phyloP scores from a whole-genome alignment of 345 rosid genomes.

The Microthlaspi erraticum region DNA sequence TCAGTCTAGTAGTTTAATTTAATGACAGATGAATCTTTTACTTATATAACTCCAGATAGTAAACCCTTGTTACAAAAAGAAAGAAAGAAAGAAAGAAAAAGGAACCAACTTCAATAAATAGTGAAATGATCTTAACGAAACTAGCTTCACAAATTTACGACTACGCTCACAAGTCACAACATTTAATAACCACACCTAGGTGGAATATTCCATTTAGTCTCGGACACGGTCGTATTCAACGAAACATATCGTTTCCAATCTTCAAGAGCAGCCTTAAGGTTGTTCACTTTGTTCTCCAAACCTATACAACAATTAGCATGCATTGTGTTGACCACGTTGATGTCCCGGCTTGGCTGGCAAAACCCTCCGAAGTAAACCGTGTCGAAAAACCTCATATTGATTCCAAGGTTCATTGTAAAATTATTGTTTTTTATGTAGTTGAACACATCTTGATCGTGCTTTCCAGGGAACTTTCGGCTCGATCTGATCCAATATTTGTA shows the following conservation, averaged over 20 bases:
- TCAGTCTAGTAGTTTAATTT: not conserved
- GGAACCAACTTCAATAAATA: not conserved
- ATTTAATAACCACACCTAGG: slow-evolving; percentile 40
- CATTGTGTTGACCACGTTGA: slow-evolving; percentile 72
- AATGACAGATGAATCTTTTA: not conserved
- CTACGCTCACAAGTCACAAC: not conserved
- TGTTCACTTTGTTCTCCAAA: slow-evolving; percentile 57
- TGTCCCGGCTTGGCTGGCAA: slow-evolving; percentile 62
- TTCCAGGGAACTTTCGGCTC: slow-evolving; percentile 49
- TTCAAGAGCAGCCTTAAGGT: slow-evolving; percentile 58
- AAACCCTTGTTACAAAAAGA: too few species aligned
- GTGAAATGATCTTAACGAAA: not conserved
- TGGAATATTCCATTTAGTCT: slow-evolving; percentile 46
- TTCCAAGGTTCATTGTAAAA: slow-evolving; percentile 42
- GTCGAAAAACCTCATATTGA: slow-evolving; percentile 64
- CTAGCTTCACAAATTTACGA: slow-evolving; percentile 20
- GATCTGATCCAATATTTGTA: slow-evolving; percentile 69
- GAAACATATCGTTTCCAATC: slow-evolving; percentile 64
- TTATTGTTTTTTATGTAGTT: slow-evolving; percentile 59
- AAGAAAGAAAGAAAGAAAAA: not conserved
- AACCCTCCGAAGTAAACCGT: slow-evolving; percentile 77
- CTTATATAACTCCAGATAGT: too few species aligned
- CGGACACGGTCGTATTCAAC: slow-evolving; percentile 33
- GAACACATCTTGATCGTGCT: slow-evolving; percentile 85
- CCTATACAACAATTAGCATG: slow-evolving; percentile 90